These are phyloP conservation scores for Lachancea cidri DNA, from an alignment of 805 yeast species.

Conservation along the genomic window DNA sequence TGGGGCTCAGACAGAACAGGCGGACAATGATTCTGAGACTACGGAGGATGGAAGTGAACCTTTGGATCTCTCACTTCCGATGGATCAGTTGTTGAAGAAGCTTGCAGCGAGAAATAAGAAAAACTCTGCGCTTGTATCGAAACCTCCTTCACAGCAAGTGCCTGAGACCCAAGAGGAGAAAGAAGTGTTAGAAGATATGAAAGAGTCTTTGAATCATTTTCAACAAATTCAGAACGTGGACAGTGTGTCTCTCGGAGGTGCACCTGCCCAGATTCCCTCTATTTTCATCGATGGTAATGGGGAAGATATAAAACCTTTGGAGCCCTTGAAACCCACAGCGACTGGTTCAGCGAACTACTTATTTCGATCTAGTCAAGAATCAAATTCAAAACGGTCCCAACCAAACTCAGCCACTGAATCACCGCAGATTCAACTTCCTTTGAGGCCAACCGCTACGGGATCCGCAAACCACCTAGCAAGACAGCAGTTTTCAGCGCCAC, in stretches of 20 bases:
- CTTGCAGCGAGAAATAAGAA: constrained; percentile 31
- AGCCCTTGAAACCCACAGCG: constrained; percentile 33
- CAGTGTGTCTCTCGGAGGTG: constrained; percentile 68
- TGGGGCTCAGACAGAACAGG: constrained; percentile 11
- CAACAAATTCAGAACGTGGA: constrained; percentile 70
- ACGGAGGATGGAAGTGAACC: constrained; percentile 22
- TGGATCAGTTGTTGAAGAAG: constrained; percentile 62
- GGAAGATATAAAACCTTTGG: constrained; percentile 8
- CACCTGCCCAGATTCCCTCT: constrained; percentile 49
- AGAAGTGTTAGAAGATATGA: constrained; percentile 68
- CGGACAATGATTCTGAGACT: constrained; percentile 11
- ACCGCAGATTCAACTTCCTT: constrained; percentile 20
- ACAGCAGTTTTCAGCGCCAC: neutral
- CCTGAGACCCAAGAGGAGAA: constrained; percentile 55
- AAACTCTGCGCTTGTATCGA: constrained; percentile 26
- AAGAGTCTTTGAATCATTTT: constrained; percentile 67
- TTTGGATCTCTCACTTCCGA: constrained; percentile 62
- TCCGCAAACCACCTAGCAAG: constrained; percentile 33
- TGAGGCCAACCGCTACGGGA: constrained; percentile 34
- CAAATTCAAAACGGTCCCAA: neutral
- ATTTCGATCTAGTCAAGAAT: constrained; percentile 15
- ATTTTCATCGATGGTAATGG: constrained; percentile 28
- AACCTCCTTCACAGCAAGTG: constrained; percentile 30
- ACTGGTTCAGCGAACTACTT: constrained; percentile 33
- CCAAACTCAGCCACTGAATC: constrained; percentile 12